Evolutionary conservation across 805 yeast genomes (phyloP), one percentile per base, ranked within the genome.

Genomic region (Metschnikowia sp.): DNA sequence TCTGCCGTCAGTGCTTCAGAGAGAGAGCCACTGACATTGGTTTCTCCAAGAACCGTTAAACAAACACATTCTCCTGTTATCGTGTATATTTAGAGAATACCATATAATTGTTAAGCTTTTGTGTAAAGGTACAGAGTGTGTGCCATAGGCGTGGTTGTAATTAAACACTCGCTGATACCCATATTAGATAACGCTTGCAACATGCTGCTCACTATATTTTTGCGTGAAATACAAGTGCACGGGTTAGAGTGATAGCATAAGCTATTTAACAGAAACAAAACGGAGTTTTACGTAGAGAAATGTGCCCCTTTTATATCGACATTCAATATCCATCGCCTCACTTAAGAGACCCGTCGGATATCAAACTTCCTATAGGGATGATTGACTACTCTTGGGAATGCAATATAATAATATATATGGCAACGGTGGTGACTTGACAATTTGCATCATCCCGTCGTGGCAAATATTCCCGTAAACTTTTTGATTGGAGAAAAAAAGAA

Each of bases 1-100:
- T 94, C 84, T 92, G 97, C 82, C 96, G 99, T 88, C 99, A 94
- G 84, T 92, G 97, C 82, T 94, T 94, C 98, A 91, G 99, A 85
- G 99, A 94, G 83, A 92, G 83, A 82, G 98, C 99, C 70, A 74
- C 81, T 76, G 98, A 94, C 80, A 94, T 94, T 75, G 99, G 99
- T 74, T 94, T 94, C 96, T 76, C 83, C 94, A 94, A 94, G 83
- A 87, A 79, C 91, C 92, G 97, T 83, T 91, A 91, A 88, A 65
- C 53, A 44, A 49, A 35, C 45, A 35, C 43, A 46, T 40, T 41
- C 49, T 40, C 49, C 41, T 36, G 39, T 29, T 49, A 49, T 42
- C 50, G 44, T 50, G 50, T 50, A 49, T 49, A 47, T 47, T 47
- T 47, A 50, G 42, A 50, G 50, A 50, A 46, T 50, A 46, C 42